These are phyloP conservation scores for Neurospora sp. DNA, from an alignment of 495 filamentous ascomycete genomes.

Conservation along the genomic window DNA sequence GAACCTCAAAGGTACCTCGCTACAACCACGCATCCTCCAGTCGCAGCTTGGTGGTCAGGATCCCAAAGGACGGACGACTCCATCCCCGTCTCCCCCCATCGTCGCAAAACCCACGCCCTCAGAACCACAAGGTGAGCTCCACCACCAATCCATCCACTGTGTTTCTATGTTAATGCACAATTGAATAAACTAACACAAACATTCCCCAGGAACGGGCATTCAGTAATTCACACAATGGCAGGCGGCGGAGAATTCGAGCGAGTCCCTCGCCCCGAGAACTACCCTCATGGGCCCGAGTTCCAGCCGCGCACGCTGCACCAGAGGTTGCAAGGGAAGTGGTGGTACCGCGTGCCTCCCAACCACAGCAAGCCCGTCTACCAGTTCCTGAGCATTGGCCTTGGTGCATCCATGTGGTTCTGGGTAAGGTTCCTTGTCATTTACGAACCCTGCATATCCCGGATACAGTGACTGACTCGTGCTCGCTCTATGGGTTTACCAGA, in stretches of 20 bases:
- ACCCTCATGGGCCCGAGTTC: neutral
- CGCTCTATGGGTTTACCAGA: conserved; percentile 32
- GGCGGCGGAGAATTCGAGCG: neutral
- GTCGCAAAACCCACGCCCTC: neutral
- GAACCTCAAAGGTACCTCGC: neutral
- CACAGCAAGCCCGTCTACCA: conserved; percentile 69
- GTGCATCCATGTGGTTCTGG: conserved; percentile 99
- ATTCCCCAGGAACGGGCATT: neutral
- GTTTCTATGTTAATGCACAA: neutral
- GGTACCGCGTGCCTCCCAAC: conserved; percentile 1
- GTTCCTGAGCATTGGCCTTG: conserved; percentile 72
- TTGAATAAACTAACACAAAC: neutral
- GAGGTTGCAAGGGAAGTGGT: neutral
- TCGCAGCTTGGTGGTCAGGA: neutral
- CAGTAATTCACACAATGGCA: neutral
- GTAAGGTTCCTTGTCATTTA: conserved; percentile 41
- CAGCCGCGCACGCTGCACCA: conserved; percentile 2
- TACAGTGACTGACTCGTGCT: neutral
- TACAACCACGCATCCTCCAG: neutral
- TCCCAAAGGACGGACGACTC: neutral
- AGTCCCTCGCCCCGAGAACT: neutral
- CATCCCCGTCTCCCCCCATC: neutral
- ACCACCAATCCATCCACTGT: neutral
- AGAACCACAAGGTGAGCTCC: neutral
- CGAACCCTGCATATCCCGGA: neutral